Evolutionary conservation across 2,329 filamentous ascomycete species (phyloP).

Genomic region (Colletotrichum abscissum): DNA sequence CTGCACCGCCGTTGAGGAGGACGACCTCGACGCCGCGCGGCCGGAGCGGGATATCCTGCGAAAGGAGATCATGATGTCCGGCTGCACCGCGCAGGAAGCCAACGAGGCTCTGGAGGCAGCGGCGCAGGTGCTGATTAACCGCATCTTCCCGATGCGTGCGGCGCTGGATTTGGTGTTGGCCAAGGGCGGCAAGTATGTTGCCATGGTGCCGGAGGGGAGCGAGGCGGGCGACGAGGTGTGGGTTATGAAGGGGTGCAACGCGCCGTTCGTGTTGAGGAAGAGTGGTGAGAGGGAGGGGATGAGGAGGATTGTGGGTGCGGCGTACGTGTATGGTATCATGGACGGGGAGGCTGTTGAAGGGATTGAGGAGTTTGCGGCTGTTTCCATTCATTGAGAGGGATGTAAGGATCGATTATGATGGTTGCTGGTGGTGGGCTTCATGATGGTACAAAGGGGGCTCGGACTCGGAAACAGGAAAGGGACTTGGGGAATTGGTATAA

Average conservation of each 20-base stretch:
- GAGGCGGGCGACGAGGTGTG: slow-evolving; percentile 30
- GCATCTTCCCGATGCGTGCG: slow-evolving; percentile 19
- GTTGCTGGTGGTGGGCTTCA: background rate
- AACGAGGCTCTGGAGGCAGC: slow-evolving; percentile 33
- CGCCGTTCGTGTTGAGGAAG: slow-evolving; percentile 33
- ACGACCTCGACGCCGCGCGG: slow-evolving; percentile 25
- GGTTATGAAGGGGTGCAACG: slow-evolving; percentile 32
- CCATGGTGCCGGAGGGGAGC: slow-evolving; percentile 29
- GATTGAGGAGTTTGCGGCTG: slow-evolving; percentile 10
- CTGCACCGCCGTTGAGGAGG: slow-evolving; percentile 28
- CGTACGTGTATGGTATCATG: slow-evolving; percentile 35
- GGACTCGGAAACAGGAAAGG: background rate
- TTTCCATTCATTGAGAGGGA: slow-evolving; percentile 24
- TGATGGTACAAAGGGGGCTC: background rate
- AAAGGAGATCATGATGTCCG: slow-evolving; percentile 19
- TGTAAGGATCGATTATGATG: fast-evolving
- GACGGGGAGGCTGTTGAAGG: slow-evolving; percentile 11
- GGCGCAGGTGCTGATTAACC: slow-evolving; percentile 31
- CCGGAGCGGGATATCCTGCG: slow-evolving; percentile 24
- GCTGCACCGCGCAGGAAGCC: slow-evolving; percentile 18
- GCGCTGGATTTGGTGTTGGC: slow-evolving; percentile 32
- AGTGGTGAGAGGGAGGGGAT: slow-evolving; percentile 22
- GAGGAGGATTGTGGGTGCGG: slow-evolving; percentile 24
- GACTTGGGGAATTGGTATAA: no score
- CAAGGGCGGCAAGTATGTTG: slow-evolving; percentile 16